Percentiles rank a stretch among this genome's conserved stretches.
Conservation (phyloP, 176 grass and related monocot genomes). For the Zea mays region DNA sequence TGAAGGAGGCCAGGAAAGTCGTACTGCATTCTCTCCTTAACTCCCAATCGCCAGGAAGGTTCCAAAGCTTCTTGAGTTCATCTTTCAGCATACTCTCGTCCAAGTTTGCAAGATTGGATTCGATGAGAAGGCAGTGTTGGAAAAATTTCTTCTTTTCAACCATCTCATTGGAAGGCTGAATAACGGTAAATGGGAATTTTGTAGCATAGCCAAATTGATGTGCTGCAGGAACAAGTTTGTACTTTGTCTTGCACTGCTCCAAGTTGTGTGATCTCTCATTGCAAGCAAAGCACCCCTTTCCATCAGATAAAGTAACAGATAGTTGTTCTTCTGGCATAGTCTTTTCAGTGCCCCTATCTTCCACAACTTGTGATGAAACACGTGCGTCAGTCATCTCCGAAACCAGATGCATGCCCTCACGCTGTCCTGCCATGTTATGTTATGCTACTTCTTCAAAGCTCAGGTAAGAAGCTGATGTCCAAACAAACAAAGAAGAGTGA, state of each 20-base stretch:
- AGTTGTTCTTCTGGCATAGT: not conserved
- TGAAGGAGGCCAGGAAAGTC: conserved; percentile 36
- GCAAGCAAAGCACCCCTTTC: conserved; percentile 43
- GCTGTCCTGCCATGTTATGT: no score
- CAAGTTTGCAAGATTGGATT: conserved; percentile 26
- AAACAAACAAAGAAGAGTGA: not conserved
- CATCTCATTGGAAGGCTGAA: conserved; percentile 25
- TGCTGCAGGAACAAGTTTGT: conserved; percentile 5
- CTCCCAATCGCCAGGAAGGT: conserved; percentile 28
- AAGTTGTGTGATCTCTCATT: conserved; percentile 35
- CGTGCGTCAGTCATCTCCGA: not conserved
- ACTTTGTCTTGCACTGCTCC: conserved; percentile 38
- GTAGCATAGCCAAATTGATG: conserved; percentile 45
- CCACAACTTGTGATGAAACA: conserved; percentile 1
- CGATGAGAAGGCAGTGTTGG: conserved; percentile 27
- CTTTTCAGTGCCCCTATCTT: not conserved
- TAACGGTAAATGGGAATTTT: conserved; percentile 35
- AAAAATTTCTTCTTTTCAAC: conserved; percentile 31
- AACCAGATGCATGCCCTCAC: conserved; percentile 2
- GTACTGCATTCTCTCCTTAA: conserved; percentile 36
- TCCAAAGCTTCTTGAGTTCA: conserved; percentile 42
- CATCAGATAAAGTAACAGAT: not conserved
- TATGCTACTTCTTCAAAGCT: not conserved
- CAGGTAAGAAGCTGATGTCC: conserved; percentile 13
- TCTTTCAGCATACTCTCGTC: conserved; percentile 21